These are phyloP conservation scores for Chytridium lagenaria DNA, from an alignment of 371 early-diverging fungal genomes.

Conservation along the genomic window DNA sequence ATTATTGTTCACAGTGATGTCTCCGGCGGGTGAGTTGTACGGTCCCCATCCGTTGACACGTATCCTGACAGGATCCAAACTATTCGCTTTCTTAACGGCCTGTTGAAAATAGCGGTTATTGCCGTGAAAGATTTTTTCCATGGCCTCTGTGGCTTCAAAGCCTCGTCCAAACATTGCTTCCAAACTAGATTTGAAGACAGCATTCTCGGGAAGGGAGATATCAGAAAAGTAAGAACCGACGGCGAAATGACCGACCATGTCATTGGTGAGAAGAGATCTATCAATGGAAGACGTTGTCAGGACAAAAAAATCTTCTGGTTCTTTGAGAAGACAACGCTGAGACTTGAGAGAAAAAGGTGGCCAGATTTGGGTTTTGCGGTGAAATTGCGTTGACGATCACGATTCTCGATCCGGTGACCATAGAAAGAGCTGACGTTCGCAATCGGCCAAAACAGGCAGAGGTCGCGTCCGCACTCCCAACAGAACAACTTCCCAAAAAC, in stretches of 20 bases:
- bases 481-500: neutral
- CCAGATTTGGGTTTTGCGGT: neutral
- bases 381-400: neutral
- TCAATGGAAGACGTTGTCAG: neutral
- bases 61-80: neutral
- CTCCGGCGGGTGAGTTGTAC: neutral
- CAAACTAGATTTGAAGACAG: neutral
- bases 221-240: conserved; percentile 13
- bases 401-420: neutral
- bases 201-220: conserved; percentile 8
- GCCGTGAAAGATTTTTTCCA: neutral
- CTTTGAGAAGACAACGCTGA: neutral
- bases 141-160: conserved; percentile 1
- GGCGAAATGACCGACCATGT: conserved; percentile 2
- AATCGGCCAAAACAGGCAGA: neutral
- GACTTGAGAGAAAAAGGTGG: neutral
- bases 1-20: neutral
- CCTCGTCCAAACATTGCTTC: conserved; percentile 10
- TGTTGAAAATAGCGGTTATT: neutral
- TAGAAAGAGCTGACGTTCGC: neutral
- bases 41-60: neutral
- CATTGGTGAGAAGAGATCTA: neutral
- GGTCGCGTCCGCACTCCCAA: neutral
- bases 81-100: neutral
- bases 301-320: neutral